Conservation (phyloP, 2,329 filamentous ascomycete species). For the Sarocladium brachiariae region DNA sequence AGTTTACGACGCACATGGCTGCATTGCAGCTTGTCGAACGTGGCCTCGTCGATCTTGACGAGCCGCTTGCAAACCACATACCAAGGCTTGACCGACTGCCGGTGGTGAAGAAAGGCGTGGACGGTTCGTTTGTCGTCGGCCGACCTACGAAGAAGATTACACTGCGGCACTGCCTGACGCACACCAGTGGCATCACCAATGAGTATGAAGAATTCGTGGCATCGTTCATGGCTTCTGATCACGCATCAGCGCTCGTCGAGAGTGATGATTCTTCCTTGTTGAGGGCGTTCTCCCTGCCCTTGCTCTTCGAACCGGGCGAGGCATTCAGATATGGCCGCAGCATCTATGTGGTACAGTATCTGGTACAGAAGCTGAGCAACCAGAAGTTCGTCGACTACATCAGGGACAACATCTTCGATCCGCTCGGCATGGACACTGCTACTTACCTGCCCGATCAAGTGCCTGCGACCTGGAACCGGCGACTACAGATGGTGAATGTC, state of each 20-base stretch:
- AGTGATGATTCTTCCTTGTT: neutral
- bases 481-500: neutral
- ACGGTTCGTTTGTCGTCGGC: too few species aligned
- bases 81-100: too few species aligned
- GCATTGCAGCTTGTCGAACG: slow-evolving; percentile 38
- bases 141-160: too few species aligned
- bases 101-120: too few species aligned
- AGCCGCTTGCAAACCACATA: neutral
- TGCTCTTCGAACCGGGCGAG: neutral
- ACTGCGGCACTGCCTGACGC: too few species aligned
- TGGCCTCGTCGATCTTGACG: neutral
- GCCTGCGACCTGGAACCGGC: neutral
- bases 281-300: neutral
- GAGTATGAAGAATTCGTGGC: too few species aligned
- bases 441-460: neutral
- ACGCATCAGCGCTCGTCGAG: too few species aligned
- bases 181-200: too few species aligned
- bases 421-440: neutral
- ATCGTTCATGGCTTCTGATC: too few species aligned
- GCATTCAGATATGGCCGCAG: neutral
- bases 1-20: slow-evolving; percentile 31
- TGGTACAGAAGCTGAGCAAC: neutral
- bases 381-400: neutral
- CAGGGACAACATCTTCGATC: neutral
- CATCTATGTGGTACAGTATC: neutral